Base-by-base conservation (phyloP, 805 yeast species). In the Lipomyces japonicus region DNA sequence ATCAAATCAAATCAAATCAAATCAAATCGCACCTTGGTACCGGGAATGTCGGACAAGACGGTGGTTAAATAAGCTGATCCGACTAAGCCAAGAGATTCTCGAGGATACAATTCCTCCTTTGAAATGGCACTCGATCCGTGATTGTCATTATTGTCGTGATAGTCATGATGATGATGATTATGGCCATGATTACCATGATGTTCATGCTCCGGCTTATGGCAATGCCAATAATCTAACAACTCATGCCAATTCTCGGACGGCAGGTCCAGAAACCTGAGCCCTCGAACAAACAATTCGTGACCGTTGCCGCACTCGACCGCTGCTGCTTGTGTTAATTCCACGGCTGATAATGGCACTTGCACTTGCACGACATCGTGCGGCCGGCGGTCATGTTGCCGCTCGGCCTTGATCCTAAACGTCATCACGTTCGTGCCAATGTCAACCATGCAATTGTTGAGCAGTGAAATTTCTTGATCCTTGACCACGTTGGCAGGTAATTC, bases 151-250 rank as follows among this genome's bases (percentile, higher is more conserved):
- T n/a, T n/a, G n/a, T n/a, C n/a, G n/a, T n/a, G n/a, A n/a, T n/a
- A n/a, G n/a, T n/a, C n/a, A 30, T 16, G 14, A 18, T 14, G 12
- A 34, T 31, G 21, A 38, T 73, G 73, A 45, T 69, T 70, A 48
- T 90, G 96, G 63, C 97, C 91, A 65, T 90, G 96, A 9, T 34
- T 6, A 19, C 16, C 37, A 16, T 41, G 44, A n/a, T 46, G 48
- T 35, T 47, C 48, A 39, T 47, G 50, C 28, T 43, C 44, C 28
- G 75, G 75, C 48, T 71, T 71, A 49, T 91, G 97, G 64, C 98
- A 91, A 65, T 91, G 97, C 98, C 98, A 91, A 58, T 84, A 85
- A 50, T 91, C 97, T 95, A 91, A 84, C 76, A 93, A 71, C 64
- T 91, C 98, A 12, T 84, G 80, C 98, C 98, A 91, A 42, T 79